Evolutionary conservation across 2,329 filamentous ascomycete genomes (phyloP), one percentile per base, ranked within the genome.

Genomic region (Cercospora brassicicola): DNA sequence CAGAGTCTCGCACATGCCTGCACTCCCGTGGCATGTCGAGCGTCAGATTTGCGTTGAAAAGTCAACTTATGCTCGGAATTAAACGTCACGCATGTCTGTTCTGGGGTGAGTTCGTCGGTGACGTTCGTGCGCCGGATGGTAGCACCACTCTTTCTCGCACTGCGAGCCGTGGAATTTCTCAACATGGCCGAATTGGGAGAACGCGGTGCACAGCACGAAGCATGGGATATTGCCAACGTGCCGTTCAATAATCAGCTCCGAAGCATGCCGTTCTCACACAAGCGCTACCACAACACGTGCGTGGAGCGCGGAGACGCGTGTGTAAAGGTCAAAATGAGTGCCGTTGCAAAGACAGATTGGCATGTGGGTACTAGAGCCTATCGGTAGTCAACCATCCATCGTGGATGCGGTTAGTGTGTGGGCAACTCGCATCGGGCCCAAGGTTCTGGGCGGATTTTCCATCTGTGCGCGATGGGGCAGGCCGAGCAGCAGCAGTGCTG

Each of bases 291-390:
- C 11, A 30, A 56, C 67, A 68, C 67, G 67, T 68, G 63, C 67
- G 53, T 48, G 55, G 42, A 56, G 39, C 28, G 20, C n/a, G 53
- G 36, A 36, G 53, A 30, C 64, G 66, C 55, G 55, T 56, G 53
- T 26, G 10, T 13, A 57, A 18, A 28, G 53, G 20, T 57, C 53
- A 57, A 31, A 57, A 57, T 57, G 53, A 57, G 53, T 57, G 53
- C 53, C 53, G 53, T 56, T 56, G 53, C 18, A 30, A 30, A 13
- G 39, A 45, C 59, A 63, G 61, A 67, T 63, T 63, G 36, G 61
- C 61, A 64, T 62, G 65, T 56, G 65, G 62, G 23, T 30, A 57
- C 39, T 30, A 42, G 59, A 64, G 66, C 66, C 66, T 67, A 67
- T 67, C 66, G 66, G 66, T 48, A 59, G 39, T 31, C 61, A 56